These are phyloP conservation scores for Phlyctochytrium arcticum DNA, from an alignment of 192 early-diverging fungal genomes.

Conservation along the genomic window DNA sequence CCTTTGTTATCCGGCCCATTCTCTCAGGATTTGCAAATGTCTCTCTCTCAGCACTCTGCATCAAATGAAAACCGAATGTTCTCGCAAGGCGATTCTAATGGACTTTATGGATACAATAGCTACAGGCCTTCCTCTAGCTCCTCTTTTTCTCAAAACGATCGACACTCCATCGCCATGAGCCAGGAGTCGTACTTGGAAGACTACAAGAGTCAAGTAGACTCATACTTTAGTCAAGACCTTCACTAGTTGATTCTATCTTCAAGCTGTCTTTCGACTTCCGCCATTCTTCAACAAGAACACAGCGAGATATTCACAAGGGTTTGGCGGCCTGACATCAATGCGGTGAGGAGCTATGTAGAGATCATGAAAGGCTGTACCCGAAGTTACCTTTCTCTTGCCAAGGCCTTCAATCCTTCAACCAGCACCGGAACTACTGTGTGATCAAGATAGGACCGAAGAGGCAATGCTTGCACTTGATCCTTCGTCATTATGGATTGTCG, in stretches of 20 bases:
- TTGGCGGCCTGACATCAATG: slow-evolving; percentile 35
- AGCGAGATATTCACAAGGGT: slow-evolving; percentile 44
- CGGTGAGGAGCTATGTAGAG: not conserved
- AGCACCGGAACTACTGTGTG: slow-evolving; percentile 49
- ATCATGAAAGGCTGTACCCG: not conserved
- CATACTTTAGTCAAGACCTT: slow-evolving; percentile 41
- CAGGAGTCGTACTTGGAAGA: slow-evolving; percentile 33
- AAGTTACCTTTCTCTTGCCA: slow-evolving; percentile 46
- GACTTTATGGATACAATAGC: slow-evolving; percentile 13
- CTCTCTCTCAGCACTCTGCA: slow-evolving; percentile 6
- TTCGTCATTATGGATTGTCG: not conserved
- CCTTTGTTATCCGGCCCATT: slow-evolving; percentile 20
- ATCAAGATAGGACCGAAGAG: slow-evolving; percentile 45
- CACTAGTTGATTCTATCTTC: too few relatives aligned
- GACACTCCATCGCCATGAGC: slow-evolving; percentile 13
- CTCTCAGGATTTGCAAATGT: slow-evolving; percentile 13
- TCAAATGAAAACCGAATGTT: too few relatives aligned
- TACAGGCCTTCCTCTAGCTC: slow-evolving; percentile 3
- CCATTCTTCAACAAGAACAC: slow-evolving; percentile 37
- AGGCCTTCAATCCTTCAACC: slow-evolving; percentile 46
- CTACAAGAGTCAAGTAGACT: slow-evolving; percentile 48
- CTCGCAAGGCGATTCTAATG: slow-evolving; percentile 16
- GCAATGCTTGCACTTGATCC: slow-evolving; percentile 32
- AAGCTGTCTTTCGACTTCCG: too few relatives aligned
- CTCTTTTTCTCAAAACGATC: slow-evolving; percentile 23